phyloP scores from a whole-genome alignment of 78 protist species.

The Pigoraptor vietnamica region DNA sequence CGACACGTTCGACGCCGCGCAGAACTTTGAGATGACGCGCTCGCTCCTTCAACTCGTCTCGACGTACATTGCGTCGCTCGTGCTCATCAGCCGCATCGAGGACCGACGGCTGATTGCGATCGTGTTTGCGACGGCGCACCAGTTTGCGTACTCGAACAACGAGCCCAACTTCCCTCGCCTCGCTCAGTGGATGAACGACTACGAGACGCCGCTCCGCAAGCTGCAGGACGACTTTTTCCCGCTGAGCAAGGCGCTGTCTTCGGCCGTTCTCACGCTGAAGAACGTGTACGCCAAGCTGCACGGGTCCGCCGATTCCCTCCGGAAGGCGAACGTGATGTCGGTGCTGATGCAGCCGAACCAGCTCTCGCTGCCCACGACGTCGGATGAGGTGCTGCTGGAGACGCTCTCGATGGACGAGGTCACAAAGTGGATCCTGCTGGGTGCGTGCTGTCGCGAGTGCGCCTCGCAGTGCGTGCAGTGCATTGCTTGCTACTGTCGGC shows the following conservation, averaged over 20 bases:
- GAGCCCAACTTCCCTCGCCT: neutral
- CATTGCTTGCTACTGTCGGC: too few relatives aligned
- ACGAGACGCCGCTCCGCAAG: neutral
- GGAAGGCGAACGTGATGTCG: neutral
- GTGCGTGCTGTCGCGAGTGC: neutral
- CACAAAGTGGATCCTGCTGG: neutral
- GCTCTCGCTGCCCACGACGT: neutral
- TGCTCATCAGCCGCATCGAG: neutral
- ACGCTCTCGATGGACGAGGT: neutral
- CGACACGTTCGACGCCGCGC: neutral
- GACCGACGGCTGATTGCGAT: neutral
- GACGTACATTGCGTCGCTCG: neutral
- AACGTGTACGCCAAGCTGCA: neutral
- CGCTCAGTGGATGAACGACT: neutral
- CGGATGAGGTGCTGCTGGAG: neutral
- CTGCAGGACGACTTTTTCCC: neutral
- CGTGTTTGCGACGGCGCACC: neutral
- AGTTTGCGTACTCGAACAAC: neutral
- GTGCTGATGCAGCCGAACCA: neutral
- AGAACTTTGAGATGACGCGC: neutral
- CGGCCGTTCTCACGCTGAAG: neutral
- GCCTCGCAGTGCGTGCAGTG: too few relatives aligned
- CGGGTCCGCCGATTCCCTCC: neutral
- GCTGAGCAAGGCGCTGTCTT: neutral
- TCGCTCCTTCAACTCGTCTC: neutral